Base-by-base conservation (phyloP, 2,329 filamentous ascomycete species). In the Neonectria neomacrospora region DNA sequence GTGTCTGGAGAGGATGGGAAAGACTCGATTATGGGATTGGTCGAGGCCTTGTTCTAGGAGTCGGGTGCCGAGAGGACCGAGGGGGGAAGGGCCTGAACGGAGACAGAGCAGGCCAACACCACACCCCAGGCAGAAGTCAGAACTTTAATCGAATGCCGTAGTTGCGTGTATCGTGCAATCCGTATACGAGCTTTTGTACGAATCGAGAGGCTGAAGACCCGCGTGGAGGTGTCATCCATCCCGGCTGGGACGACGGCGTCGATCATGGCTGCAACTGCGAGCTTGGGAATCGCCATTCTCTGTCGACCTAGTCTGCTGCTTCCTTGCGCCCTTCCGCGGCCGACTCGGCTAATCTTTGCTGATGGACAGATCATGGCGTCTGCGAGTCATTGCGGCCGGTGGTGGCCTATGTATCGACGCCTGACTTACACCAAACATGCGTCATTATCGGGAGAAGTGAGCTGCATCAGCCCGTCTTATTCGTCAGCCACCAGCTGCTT, bases 21-120 rank as follows among this genome's bases (percentile, higher is more conserved):
- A 14, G 22, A 66, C 18, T 28, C n/a, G 8, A 44, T 70, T 45
- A 37, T 65, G 30, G 59, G 51, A 57, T 63, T 66, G 44, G 60
- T 65, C 14, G 52, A 57, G 18, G 34, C 6, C 10, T 41, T 68
- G 28, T 69, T 70, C 39, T 48, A 58, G 26, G 26, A 42, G 42
- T 57, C 54, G 57, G 56, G 39, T 18, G 51, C 58, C 58, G 51
- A 50, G 53, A 11, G 12, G 10, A 3, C 16, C 45, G 23, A 14
- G n/a, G n/a, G n/a, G 14, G 22, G 32, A 12, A 12, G 32, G 32
- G 32, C 32, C 34, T 37, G 34, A 14, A 16, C 34, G 34, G 34
- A 37, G 34, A 37, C 34, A 37, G n/a, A 37, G 34, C 14, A 37
- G 14, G 5, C 34, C 34, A 3, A 28, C 42, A 59, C 34, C 26